phyloP scores from a whole-genome alignment of 1,284 basidiomycete genomes.

The Athelia psychrophila region DNA sequence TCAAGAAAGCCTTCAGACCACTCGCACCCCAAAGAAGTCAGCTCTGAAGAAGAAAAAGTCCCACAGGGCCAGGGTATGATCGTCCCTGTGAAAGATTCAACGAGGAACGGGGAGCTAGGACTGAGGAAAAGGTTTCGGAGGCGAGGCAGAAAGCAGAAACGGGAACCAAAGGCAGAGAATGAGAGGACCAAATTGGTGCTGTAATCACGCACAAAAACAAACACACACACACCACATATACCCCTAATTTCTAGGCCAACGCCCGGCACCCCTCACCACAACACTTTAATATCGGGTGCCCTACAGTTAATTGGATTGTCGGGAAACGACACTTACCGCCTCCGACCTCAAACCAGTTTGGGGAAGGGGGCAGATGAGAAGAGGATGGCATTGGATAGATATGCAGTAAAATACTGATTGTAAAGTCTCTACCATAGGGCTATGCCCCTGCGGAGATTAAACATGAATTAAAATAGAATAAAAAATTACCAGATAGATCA shows the following conservation, averaged over 20 bases:
- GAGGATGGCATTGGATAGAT: too few relatives aligned
- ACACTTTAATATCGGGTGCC: not conserved
- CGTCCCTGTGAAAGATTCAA: too few relatives aligned
- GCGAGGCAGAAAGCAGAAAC: too few relatives aligned
- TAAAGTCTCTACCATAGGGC: conserved; percentile 1
- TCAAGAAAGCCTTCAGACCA: not conserved
- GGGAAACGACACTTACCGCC: not conserved
- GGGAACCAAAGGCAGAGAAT: too few relatives aligned
- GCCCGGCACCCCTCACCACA: not conserved
- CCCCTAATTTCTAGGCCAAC: not conserved
- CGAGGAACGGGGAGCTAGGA: too few relatives aligned
- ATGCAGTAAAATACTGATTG: too few relatives aligned
- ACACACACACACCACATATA: too few relatives aligned
- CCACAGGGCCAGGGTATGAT: not conserved
- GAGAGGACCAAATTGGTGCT: too few relatives aligned
- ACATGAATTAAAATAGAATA: not conserved
- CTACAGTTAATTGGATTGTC: not conserved
- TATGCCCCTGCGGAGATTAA: not conserved
- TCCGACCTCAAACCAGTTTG: not conserved
- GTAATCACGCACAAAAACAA: too few relatives aligned
- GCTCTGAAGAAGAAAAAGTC: not conserved
- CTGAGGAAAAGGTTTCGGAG: too few relatives aligned
- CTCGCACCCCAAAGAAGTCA: not conserved
- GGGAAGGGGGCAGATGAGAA: too few relatives aligned
- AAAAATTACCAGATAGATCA: too few relatives aligned